phyloP scores from a whole-genome alignment of 1,284 basidiomycete species.

The Austroboletus sp. region DNA sequence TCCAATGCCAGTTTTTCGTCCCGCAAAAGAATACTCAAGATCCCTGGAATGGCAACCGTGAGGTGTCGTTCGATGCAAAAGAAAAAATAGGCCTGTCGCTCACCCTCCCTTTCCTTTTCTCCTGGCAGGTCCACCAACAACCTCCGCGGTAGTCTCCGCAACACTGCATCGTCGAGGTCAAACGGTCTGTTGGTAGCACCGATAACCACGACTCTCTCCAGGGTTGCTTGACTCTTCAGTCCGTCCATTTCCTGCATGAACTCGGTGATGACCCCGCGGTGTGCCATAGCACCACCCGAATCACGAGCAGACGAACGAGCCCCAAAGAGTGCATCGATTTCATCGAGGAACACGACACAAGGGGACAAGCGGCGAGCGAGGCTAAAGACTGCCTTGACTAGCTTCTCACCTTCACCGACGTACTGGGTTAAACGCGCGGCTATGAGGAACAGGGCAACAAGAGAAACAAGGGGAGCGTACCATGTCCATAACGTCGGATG shows the following conservation, averaged over 20 bases:
- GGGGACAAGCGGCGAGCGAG: conserved; percentile 84
- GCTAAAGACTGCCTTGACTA: conserved; percentile 85
- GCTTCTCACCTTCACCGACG: conserved; percentile 91
- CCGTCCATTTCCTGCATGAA: conserved; percentile 99
- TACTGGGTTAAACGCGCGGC: conserved; percentile 49
- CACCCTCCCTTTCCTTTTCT: conserved; percentile 74
- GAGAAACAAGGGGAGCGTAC: conserved; percentile 35
- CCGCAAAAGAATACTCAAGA: conserved; percentile 74
- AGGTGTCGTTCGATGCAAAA: conserved; percentile 1
- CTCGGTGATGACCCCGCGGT: conserved; percentile 81
- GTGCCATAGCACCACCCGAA: conserved; percentile 75
- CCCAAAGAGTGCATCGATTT: conserved; percentile 90
- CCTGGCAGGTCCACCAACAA: conserved; percentile 82
- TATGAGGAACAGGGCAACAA: conserved; percentile 1
- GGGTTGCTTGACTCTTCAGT: conserved; percentile 56
- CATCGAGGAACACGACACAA: conserved; percentile 93
- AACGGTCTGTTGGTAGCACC: conserved; percentile 91
- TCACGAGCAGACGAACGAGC: conserved; percentile 78
- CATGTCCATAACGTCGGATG: conserved; percentile 87
- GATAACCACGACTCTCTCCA: conserved; percentile 82
- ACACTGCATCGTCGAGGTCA: conserved; percentile 78
- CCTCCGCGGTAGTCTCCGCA: conserved; percentile 76
- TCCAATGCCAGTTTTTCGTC: conserved; percentile 69
- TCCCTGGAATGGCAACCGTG: conserved; percentile 47
- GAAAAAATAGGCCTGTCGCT: conserved; percentile 17